phyloP scores from a whole-genome alignment of 208 protist genomes.

The Crithidia acanthocephali region DNA sequence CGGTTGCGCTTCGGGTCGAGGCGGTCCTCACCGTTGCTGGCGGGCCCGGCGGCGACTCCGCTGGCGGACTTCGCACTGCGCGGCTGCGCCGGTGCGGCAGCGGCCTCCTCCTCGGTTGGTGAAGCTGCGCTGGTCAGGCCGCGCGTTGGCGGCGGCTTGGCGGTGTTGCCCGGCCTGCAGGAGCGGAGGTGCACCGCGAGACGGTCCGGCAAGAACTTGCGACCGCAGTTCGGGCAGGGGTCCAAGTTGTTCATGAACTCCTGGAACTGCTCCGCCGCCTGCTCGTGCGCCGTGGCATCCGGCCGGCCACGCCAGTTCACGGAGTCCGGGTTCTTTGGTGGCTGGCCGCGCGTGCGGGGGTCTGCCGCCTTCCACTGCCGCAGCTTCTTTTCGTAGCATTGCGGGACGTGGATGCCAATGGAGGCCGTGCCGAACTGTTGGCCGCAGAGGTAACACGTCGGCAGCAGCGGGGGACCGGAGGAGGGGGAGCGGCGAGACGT shows the following conservation, averaged over 20 bases:
- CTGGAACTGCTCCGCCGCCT: conserved; percentile 86
- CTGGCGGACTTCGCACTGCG: not conserved
- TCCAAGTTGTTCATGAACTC: conserved; percentile 91
- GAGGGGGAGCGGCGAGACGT: conserved; percentile 21
- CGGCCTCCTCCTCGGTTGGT: not conserved
- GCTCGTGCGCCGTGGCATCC: conserved; percentile 45
- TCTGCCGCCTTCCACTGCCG: conserved; percentile 80
- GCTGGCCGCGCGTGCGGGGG: conserved; percentile 65
- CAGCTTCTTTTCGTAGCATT: conserved; percentile 91
- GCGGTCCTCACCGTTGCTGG: conserved; percentile 16
- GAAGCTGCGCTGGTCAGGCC: not conserved
- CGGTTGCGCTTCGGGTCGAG: conserved; percentile 52
- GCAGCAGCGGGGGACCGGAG: conserved; percentile 52
- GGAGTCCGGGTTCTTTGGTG: conserved; percentile 74
- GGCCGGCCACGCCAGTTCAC: conserved; percentile 60
- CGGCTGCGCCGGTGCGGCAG: not conserved
- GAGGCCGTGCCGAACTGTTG: conserved; percentile 86
- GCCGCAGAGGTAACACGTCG: conserved; percentile 86
- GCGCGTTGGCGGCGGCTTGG: conserved; percentile 36
- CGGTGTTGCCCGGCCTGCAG: conserved; percentile 78
- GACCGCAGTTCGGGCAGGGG: conserved; percentile 88
- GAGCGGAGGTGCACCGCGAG: conserved; percentile 90
- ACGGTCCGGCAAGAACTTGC: conserved; percentile 90
- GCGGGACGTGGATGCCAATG: conserved; percentile 87
- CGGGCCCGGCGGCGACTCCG: not conserved